Evolutionary conservation across 2,329 filamentous ascomycete species (phyloP), one percentile per base, ranked within the genome.

Genomic region (Pseudogymnoascus sp.): DNA sequence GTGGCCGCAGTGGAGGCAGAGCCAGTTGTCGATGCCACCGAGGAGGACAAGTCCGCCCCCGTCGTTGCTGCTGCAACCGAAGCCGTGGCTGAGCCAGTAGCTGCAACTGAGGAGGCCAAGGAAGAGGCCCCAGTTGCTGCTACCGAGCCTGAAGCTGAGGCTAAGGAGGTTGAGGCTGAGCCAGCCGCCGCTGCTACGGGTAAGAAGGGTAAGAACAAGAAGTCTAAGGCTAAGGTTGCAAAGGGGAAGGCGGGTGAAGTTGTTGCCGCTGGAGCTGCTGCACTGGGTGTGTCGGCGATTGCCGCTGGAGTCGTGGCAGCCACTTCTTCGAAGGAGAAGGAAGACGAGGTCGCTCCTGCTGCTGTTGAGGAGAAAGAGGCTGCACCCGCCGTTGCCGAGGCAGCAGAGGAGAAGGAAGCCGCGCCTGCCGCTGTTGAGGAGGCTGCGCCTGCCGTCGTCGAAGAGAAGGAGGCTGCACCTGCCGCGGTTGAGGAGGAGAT

Each of bases 261-360:
- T 14, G 23, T 14, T 4, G 28, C 16, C 4, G 42, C 34, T 46
- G 60, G 23, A 7, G 28, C 16, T 8, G 42, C 34, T 46, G 60
- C 8, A 16, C 11, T 37, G 4, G 31, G 12, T 25, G 60, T 14
- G 6, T 4, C 60, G 1, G 60, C 21, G 7, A 8, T 37, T n/a
- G 37, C 60, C 18, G 31, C 21, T n/a, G 37, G 23, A 12, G 37
- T 23, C 46, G 42, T 46, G 5, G 37, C 37, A 46, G 42, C 31
- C 7, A 18, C 16, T 42, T 25, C 59, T 42, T 10, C 25, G 8
- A n/a, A 18, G 14, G n/a, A 56, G 46, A 56, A 56, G 77, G 1
- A 76, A 11, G 44, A n/a, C 0, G 46, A 53, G 4, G 46, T 18
- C 4, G 8, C 25, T 2, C 46, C 46, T 23, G 18, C 40, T 11